Base-by-base conservation (phyloP, 441 rosid species). In the Theobroma grandiflorum region DNA sequence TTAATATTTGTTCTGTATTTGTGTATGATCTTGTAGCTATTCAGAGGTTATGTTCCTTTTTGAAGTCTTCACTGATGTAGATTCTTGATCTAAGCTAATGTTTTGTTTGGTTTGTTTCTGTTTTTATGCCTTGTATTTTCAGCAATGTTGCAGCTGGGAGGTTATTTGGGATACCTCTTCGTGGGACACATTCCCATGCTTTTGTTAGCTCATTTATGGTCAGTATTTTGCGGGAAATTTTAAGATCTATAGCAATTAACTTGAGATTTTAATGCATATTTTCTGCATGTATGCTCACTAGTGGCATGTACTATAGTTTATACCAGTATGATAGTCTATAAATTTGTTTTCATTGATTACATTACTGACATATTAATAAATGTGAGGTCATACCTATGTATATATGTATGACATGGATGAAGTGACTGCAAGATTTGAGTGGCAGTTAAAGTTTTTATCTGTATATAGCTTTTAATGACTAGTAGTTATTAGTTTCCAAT, bases 131-230 rank as follows among this genome's bases (percentile, higher is more conserved):
- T 35, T 75, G 62, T 66, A 55, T 79, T 87, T 69, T 70, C 90
- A 96, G 99, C 87, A 96, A 96, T 87, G 97, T 93, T 84, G 96
- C 99, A 42, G 98, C 99, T 61, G 99, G 98, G 66, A 89, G 72
- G 82, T 77, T 94, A 80, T 96, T 94, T 81, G 95, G 96, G 73
- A 96, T 96, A 80, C 99, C 99, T 35, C 93, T 96, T 74, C 91
- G 95, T 75, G 99, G 98, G 79, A 95, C 98, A 47, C 99, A 94
- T 88, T 94, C 98, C 37, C 99, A 95, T 89, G 98, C 99, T 64
- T 95, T 94, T 92, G 94, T 96, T 82, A 96, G 99, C 88, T 96
- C 99, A 75, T 96, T 87, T 84, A 94, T 92, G 98, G 99, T 94
- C 45, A 40, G 93, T 86, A 72, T 42, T 65, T 69, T 55, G 3